phyloP scores from a whole-genome alignment of 2,329 filamentous ascomycete species.

The Phoma herbarum region DNA sequence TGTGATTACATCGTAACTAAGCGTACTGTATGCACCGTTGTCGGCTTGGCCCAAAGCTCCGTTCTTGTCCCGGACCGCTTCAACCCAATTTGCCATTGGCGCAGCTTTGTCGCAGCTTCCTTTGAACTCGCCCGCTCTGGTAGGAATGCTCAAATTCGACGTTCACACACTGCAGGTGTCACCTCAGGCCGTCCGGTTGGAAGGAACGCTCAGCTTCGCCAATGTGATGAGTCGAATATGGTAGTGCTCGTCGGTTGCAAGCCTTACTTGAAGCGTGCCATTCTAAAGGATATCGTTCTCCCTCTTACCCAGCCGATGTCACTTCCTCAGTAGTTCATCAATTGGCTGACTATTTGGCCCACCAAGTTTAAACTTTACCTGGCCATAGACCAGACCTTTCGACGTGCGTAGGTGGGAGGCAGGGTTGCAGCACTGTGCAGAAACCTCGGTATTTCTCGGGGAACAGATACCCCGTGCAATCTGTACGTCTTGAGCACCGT shows the following conservation, averaged over 20 bases:
- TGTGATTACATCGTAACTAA: not conserved
- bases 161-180: not conserved
- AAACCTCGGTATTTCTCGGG: not conserved
- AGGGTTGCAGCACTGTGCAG: not conserved
- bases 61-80: not conserved
- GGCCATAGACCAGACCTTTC: not conserved
- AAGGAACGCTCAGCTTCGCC: not conserved
- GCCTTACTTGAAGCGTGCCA: not conserved
- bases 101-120: not conserved
- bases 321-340: not conserved
- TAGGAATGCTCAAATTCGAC: not conserved
- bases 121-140: not conserved
- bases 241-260: not conserved
- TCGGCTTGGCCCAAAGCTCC: not conserved
- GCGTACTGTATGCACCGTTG: not conserved
- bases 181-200: too few relatives aligned
- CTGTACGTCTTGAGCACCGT: not conserved
- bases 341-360: not conserved
- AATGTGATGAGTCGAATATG: not conserved
- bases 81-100: not conserved
- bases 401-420: not conserved
- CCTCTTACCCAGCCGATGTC: not conserved
- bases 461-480: not conserved
- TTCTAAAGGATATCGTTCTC: too few relatives aligned
- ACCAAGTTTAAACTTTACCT: not conserved